These are phyloP conservation scores for Vanrija sp. DNA, from an alignment of 1,284 basidiomycete species.

Conservation along the genomic window DNA sequence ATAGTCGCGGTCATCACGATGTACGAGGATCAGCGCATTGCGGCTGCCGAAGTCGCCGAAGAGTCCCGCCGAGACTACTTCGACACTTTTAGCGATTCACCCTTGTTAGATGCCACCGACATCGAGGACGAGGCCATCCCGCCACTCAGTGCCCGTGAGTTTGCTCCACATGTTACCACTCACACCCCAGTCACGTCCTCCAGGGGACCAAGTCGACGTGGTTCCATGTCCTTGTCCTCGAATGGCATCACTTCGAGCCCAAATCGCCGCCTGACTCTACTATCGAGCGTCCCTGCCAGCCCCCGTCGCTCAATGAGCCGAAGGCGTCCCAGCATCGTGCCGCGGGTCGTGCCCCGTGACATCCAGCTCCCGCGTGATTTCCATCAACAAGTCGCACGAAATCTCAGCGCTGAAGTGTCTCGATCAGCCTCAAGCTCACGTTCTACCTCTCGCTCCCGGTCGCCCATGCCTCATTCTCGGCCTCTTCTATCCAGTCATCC, in stretches of 20 bases:
- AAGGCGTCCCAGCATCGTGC: constrained; percentile 37
- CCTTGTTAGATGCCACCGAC: constrained; percentile 34
- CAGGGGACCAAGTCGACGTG: constrained; percentile 34
- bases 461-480: constrained; percentile 73
- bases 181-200: constrained; percentile 18
- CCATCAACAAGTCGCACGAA: not conserved
- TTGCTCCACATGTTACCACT: not conserved
- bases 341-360: constrained; percentile 35
- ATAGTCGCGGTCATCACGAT: constrained; percentile 88
- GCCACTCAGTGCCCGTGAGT: constrained; percentile 11
- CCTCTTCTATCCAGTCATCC: constrained; percentile 39
- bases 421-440: constrained; percentile 77
- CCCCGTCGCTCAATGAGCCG: constrained; percentile 31
- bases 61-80: constrained; percentile 41
- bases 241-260: constrained; percentile 27
- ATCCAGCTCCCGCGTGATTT: not conserved
- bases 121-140: constrained; percentile 33
- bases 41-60: constrained; percentile 17
- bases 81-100: constrained; percentile 41
- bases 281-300: constrained; percentile 27
- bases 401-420: not conserved
- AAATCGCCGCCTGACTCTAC: constrained; percentile 21
- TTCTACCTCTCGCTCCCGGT: constrained; percentile 90
- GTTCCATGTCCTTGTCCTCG: constrained; percentile 33
- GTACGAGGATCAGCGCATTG: constrained; percentile 79